A percentile compares a stretch with the other conserved stretches of the same genome.
phyloP scores from a whole-genome alignment of 176 grass and related monocot genomes.

The Ampelocalamus luodianensis region DNA sequence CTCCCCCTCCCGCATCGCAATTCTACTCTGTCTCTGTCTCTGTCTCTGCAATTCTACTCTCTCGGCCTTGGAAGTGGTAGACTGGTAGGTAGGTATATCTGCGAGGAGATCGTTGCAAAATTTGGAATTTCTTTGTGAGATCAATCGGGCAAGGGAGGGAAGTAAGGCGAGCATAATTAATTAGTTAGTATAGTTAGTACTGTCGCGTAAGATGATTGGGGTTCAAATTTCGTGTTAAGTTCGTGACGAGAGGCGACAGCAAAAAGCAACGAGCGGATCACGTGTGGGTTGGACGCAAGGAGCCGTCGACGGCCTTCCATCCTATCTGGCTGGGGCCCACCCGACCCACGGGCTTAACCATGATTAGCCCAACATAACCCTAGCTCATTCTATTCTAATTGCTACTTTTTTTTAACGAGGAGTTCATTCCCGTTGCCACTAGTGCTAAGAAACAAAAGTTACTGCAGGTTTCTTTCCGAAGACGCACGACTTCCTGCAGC shows the following conservation, averaged over 20 bases:
- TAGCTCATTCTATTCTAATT: constrained; percentile 3
- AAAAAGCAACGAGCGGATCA: constrained; percentile 55
- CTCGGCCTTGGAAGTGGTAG: not conserved
- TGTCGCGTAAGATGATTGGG: constrained; percentile 39
- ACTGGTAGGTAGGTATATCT: constrained; percentile 38
- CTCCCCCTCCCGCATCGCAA: not conserved
- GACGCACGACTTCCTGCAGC: constrained; percentile 85
- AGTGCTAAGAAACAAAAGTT: not conserved
- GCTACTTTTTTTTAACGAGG: no score
- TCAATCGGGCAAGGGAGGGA: not conserved
- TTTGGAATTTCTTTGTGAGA: not conserved
- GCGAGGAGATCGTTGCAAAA: not conserved
- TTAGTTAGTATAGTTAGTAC: not conserved
- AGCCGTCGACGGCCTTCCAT: constrained; percentile 54
- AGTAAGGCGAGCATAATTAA: not conserved
- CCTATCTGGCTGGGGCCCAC: constrained; percentile 50
- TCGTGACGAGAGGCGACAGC: constrained; percentile 33
- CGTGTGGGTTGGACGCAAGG: constrained; percentile 54
- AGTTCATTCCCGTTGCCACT: not conserved
- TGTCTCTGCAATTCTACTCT: not conserved
- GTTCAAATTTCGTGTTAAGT: constrained; percentile 30
- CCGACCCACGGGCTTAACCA: constrained; percentile 13
- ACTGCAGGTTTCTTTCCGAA: constrained; percentile 61
- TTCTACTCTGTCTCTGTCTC: not conserved
- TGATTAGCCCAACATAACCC: constrained; percentile 19